A percentile compares a stretch with the other conserved stretches of the same genome.
Evolutionary conservation across 495 filamentous ascomycete genomes (phyloP).

Genomic region (Massariosphaeria phaeospora): DNA sequence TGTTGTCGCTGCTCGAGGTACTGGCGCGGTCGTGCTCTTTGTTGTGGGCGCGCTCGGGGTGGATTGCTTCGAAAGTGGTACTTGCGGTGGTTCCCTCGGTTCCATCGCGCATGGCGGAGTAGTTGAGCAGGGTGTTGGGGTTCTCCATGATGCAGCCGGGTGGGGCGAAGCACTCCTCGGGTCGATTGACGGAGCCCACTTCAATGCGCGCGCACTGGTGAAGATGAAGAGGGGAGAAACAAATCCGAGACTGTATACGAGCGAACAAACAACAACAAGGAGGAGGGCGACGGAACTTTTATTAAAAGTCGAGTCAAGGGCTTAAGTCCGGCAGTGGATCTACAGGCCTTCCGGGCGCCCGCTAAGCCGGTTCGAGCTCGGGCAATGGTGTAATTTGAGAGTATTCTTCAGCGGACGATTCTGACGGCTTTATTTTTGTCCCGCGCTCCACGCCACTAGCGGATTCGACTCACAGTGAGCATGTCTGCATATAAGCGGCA

Average conservation of each 20-base stretch:
- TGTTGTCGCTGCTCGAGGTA: conserved; percentile 3
- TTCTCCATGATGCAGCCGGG: background rate
- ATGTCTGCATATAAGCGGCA: background rate
- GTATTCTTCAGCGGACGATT: conserved; percentile 8
- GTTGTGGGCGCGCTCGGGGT: conserved; percentile 9
- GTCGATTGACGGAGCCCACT: background rate
- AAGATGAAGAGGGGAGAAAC: too few relatives aligned
- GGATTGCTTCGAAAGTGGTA: conserved; percentile 25
- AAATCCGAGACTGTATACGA: background rate
- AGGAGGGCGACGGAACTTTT: conserved; percentile 1
- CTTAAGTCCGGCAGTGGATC: conserved; percentile 16
- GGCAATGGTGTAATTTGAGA: background rate
- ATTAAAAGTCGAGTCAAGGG: conserved; percentile 2
- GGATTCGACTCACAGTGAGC: background rate
- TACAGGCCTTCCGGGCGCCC: background rate
- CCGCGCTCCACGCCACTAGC: too few relatives aligned
- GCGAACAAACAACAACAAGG: background rate
- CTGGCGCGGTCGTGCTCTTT: conserved; percentile 3
- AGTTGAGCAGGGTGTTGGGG: background rate
- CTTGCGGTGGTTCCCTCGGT: conserved; percentile 9
- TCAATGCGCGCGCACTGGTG: too few relatives aligned
- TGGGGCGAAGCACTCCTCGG: background rate
- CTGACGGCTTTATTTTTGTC: background rate
- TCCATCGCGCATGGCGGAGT: conserved; percentile 3
- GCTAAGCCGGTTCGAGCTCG: background rate